Base-by-base conservation (phyloP, 129 eudicot species). In the Erigeron canadensis region DNA sequence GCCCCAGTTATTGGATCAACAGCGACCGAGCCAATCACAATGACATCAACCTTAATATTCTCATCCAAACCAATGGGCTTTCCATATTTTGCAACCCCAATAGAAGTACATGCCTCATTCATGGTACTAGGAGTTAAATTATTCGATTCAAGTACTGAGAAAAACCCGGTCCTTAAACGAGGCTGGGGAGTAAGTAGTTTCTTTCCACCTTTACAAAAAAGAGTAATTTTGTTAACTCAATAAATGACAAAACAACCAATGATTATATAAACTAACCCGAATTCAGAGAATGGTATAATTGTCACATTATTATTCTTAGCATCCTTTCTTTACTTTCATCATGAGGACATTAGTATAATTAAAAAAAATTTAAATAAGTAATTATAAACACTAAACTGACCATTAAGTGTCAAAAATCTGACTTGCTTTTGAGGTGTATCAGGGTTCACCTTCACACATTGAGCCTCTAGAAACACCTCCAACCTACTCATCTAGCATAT, bases 341-440 rank as follows among this genome's bases (percentile, higher is more conserved):
- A 37, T 21, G 9, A 5, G 6, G 5, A 1, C 22, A 43, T 10
- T n/a, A 48, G 10, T 10, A 65, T 43, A 21, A 44, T 7, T 61
- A 37, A 61, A 61, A 44, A 51, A 43, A 48, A 59, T 45, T 19
- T 63, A 28, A 8, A 58, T 34, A 59, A 73, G 37, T 12, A 70
- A 12, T 23, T 4, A 46, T 62, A 41, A 28, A 10, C 7, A 51
- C 15, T 71, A 60, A 78, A 82, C 97, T 88, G 73, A 93, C 98
- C 95, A 21, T 73, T 56, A 46, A 89, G 96, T 60, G 98, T 89
- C 64, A 87, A 85, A 72, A 89, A 85, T 75, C 95, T 80, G 82
- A 93, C 95, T 89, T 93, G 98, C 84, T 93, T 93, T 79, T 93
- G 96, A n/a, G 98, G 98, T 7, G 98, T 85, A 82, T 93, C 98